A percentile compares a stretch with the other conserved stretches of the same genome.
Conservation (phyloP, 1,139 yeast genomes). For the Hanseniaspora gamundiae region DNA sequence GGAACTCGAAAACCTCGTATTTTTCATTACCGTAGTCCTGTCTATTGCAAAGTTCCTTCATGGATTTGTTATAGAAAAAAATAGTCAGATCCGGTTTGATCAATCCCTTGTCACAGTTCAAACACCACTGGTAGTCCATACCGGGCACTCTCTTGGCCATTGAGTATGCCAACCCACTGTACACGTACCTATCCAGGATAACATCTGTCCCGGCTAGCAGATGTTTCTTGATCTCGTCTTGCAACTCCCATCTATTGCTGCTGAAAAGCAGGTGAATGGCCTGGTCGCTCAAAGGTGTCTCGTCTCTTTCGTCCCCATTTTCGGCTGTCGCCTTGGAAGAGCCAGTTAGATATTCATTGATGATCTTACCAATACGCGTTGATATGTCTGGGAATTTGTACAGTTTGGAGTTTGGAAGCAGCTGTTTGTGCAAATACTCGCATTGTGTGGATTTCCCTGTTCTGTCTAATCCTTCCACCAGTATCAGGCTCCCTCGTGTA, state of each 20-base stretch:
- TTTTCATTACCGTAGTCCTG: constrained; percentile 89
- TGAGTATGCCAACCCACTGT: constrained; percentile 88
- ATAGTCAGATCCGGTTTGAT: constrained; percentile 79
- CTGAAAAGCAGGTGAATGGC: constrained; percentile 79
- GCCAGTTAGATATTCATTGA: constrained; percentile 59
- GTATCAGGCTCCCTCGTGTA: constrained; percentile 56
- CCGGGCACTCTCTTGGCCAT: constrained; percentile 53
- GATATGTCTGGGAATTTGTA: constrained; percentile 80
- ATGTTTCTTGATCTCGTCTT: constrained; percentile 32
- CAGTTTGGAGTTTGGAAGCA: constrained; percentile 33
- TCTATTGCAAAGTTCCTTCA: constrained; percentile 29
- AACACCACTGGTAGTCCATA: constrained; percentile 61
- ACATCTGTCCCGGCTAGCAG: constrained; percentile 46
- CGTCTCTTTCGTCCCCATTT: too few relatives aligned
- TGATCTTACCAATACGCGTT: constrained; percentile 69
- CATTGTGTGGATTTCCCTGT: constrained; percentile 94
- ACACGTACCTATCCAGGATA: constrained; percentile 76
- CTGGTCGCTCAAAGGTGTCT: constrained; percentile 59
- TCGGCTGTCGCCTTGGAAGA: constrained; percentile 22
- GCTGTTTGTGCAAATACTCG: constrained; percentile 29
- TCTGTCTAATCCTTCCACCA: constrained; percentile 87
- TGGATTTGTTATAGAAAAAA: constrained; percentile 56
- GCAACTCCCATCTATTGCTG: constrained; percentile 90
- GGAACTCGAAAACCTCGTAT: constrained; percentile 69
- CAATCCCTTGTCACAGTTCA: constrained; percentile 68